Percentiles rank a stretch among this genome's conserved stretches.
Evolutionary conservation across 1,284 basidiomycete genomes (phyloP).

Genomic region (Blastosporella zonata): DNA sequence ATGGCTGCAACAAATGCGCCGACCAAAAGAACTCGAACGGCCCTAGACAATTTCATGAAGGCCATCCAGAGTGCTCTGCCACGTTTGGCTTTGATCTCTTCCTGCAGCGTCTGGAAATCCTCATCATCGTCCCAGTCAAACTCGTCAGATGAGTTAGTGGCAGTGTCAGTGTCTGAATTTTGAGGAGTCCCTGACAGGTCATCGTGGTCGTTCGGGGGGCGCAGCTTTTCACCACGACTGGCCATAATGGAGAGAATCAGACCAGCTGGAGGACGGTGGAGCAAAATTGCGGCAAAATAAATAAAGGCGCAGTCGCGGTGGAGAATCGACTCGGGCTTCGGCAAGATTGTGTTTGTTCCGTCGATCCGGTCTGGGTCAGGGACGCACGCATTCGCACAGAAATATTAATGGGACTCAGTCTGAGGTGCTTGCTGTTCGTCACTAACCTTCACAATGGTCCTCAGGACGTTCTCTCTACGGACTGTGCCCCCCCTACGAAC

Average conservation of each 20-base stretch:
- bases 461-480: not conserved
- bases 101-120: constrained; percentile 23
- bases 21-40: constrained; percentile 54
- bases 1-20: constrained; percentile 58
- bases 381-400: not conserved
- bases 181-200: constrained; percentile 15
- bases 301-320: not conserved
- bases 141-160: constrained; percentile 63
- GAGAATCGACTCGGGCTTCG: constrained; percentile 3
- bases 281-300: constrained; percentile 1
- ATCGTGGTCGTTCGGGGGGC: not conserved
- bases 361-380: not conserved
- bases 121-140: constrained; percentile 74
- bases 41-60: constrained; percentile 66
- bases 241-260: not conserved
- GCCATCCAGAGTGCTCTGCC: constrained; percentile 56
- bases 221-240: constrained; percentile 7
- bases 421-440: no score
- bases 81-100: constrained; percentile 42
- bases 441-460: constrained; percentile 1
- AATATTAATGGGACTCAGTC: not conserved
- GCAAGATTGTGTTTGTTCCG: constrained; percentile 3
- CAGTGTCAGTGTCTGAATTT: constrained; percentile 48
- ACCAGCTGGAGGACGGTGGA: constrained; percentile 3
- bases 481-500: not conserved